A percentile compares a stretch with the other conserved stretches of the same genome.
phyloP scores from a whole-genome alignment of 2,329 filamentous ascomycete genomes.

The Fusarium ramigenum region DNA sequence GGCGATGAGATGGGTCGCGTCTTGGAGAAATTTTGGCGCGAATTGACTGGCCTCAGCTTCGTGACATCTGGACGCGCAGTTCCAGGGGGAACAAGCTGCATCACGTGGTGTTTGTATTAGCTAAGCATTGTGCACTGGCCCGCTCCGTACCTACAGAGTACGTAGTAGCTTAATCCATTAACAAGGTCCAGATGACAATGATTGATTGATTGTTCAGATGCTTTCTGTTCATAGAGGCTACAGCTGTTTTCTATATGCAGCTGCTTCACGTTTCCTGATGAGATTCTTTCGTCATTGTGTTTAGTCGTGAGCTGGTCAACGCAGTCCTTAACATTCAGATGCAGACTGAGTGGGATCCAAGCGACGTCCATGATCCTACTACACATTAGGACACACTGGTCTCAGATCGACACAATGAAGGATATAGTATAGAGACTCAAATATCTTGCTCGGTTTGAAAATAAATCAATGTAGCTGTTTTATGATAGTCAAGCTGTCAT shows the following conservation, averaged over 20 bases:
- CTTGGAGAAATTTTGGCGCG: constrained; percentile 54
- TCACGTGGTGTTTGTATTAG: background rate
- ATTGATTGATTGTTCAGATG: background rate
- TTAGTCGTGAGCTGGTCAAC: background rate
- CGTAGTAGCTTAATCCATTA: background rate
- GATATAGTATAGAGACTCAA: background rate
- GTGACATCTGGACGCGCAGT: constrained; percentile 31
- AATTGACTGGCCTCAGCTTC: constrained; percentile 37
- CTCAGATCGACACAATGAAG: background rate
- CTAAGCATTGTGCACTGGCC: constrained; percentile 12
- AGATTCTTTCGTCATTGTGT: background rate
- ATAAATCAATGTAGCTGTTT: background rate
- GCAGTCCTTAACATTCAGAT: background rate
- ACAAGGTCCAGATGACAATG: background rate
- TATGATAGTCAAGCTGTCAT: constrained; percentile 3
- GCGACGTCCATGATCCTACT: background rate
- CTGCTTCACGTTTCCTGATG: background rate
- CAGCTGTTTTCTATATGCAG: background rate
- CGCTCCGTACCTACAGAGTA: too few relatives aligned
- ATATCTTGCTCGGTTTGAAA: background rate
- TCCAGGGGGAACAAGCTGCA: background rate
- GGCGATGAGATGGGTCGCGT: constrained; percentile 44
- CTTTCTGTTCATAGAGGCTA: background rate
- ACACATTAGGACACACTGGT: background rate
- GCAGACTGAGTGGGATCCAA: background rate